These are phyloP conservation scores for Pseudocercospora pini-densiflorae DNA, from an alignment of 2,329 filamentous ascomycete genomes.

Conservation along the genomic window DNA sequence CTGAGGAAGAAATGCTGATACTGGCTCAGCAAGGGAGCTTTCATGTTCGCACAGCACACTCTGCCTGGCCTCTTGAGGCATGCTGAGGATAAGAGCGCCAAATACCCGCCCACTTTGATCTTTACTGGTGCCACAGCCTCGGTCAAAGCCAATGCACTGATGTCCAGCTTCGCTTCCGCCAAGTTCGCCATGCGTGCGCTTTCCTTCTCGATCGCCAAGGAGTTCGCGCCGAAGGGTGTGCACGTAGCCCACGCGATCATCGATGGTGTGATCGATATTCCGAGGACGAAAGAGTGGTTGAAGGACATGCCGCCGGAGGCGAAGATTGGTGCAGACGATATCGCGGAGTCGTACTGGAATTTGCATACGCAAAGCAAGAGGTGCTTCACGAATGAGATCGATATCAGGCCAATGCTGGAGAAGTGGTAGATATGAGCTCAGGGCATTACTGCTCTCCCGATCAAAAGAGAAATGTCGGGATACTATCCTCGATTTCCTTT, in stretches of 20 bases:
- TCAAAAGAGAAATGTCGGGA: conserved; percentile 53
- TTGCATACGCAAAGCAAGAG: conserved; percentile 80
- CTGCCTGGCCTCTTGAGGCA: conserved; percentile 73
- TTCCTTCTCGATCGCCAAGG: conserved; percentile 74
- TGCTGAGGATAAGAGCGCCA: conserved; percentile 51
- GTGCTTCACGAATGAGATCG: conserved; percentile 80
- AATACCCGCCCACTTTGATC: conserved; percentile 76
- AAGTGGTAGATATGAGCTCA: conserved; percentile 66
- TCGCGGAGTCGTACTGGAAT: conserved; percentile 85
- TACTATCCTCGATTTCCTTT: conserved; percentile 38
- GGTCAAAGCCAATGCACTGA: conserved; percentile 70
- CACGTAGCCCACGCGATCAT: conserved; percentile 78
- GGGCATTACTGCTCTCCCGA: not conserved
- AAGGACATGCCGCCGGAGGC: conserved; percentile 62
- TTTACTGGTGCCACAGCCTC: conserved; percentile 88
- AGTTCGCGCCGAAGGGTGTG: conserved; percentile 83
- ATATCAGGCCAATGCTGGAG: conserved; percentile 79
- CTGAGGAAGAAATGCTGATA: not conserved
- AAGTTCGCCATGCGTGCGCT: conserved; percentile 81
- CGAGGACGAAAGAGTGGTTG: conserved; percentile 66
- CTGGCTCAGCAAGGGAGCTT: conserved; percentile 64
- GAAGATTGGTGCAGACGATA: conserved; percentile 80
- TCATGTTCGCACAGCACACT: conserved; percentile 73
- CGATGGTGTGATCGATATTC: conserved; percentile 84
- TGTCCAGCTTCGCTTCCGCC: conserved; percentile 73